Evolutionary conservation across 2,329 filamentous ascomycete species (phyloP).

Genomic region (Cladosporium sp.): DNA sequence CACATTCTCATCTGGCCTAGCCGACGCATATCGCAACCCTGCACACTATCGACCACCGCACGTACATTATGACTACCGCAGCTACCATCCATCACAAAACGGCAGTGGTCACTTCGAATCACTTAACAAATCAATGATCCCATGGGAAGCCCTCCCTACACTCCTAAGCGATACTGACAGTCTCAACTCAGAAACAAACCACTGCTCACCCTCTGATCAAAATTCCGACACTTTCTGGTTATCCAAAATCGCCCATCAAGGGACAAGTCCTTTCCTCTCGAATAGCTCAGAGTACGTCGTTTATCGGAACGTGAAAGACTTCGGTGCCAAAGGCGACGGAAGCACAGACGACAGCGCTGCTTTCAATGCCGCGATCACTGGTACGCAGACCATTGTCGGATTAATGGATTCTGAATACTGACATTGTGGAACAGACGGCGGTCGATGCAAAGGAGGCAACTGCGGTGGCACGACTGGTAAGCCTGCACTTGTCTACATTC

Average conservation of each 20-base stretch:
- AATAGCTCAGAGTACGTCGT: constrained; percentile 58
- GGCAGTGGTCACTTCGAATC: constrained; percentile 9
- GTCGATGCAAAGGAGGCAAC: constrained; percentile 43
- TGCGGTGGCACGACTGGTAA: constrained; percentile 59
- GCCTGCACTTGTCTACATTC: constrained; percentile 56
- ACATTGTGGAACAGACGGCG: constrained; percentile 40
- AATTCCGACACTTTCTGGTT: constrained; percentile 64
- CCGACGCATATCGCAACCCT: constrained; percentile 8
- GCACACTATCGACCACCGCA: not conserved
- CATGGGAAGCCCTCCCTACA: not conserved
- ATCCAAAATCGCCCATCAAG: constrained; percentile 66
- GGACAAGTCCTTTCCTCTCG: constrained; percentile 62
- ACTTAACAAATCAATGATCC: not conserved
- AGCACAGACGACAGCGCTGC: constrained; percentile 82
- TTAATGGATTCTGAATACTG: not conserved
- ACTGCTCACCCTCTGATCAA: not conserved
- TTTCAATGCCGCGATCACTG: constrained; percentile 77
- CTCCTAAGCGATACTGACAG: not conserved
- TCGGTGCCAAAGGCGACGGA: constrained; percentile 56
- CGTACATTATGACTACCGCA: constrained; percentile 4
- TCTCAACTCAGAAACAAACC: not conserved
- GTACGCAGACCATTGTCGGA: not conserved
- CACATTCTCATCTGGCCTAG: constrained; percentile 4
- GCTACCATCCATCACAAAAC: constrained; percentile 5
- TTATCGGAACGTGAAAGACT: constrained; percentile 50